Evolutionary conservation across 169 alveolate genomes (phyloP).

Genomic region (Plasmodium billcollinsi): DNA sequence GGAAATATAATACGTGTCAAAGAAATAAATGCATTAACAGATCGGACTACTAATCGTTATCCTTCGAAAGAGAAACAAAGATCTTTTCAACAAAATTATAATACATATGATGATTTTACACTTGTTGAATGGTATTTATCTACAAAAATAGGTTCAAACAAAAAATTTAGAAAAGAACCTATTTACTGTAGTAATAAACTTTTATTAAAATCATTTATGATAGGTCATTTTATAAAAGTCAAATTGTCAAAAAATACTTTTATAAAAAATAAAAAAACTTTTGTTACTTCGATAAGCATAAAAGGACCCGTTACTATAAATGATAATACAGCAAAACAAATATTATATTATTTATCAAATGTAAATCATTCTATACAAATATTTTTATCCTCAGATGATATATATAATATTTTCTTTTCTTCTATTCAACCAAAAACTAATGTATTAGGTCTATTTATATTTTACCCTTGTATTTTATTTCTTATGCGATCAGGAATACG

Average conservation of each 20-base stretch:
- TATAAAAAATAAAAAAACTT: conserved; percentile 75
- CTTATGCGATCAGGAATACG: conserved; percentile 65
- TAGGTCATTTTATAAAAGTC: conserved; percentile 81
- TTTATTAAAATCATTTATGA: conserved; percentile 82
- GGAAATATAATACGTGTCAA: conserved; percentile 52
- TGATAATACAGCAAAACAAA: conserved; percentile 78
- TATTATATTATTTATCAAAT: conserved; percentile 79
- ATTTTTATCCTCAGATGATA: conserved; percentile 51
- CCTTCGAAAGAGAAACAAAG: conserved; percentile 16
- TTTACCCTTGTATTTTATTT: conserved; percentile 64
- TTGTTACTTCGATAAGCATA: conserved; percentile 76
- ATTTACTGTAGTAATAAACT: conserved; percentile 77
- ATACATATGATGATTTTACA: conserved; percentile 46
- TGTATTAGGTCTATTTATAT: conserved; percentile 54
- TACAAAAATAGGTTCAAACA: conserved; percentile 66
- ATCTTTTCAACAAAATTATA: background rate
- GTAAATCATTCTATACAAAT: conserved; percentile 51
- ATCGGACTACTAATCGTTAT: background rate
- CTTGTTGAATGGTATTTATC: conserved; percentile 85
- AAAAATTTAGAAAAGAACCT: conserved; percentile 62
- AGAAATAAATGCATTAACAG: conserved; percentile 32
- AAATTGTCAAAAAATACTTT: conserved; percentile 81
- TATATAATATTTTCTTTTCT: conserved; percentile 61
- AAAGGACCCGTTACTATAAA: conserved; percentile 83
- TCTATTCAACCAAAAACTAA: conserved; percentile 17